Evolutionary conservation across 352 stramenopile species (phyloP).

Genomic region (Globisporangium uncinulatum): DNA sequence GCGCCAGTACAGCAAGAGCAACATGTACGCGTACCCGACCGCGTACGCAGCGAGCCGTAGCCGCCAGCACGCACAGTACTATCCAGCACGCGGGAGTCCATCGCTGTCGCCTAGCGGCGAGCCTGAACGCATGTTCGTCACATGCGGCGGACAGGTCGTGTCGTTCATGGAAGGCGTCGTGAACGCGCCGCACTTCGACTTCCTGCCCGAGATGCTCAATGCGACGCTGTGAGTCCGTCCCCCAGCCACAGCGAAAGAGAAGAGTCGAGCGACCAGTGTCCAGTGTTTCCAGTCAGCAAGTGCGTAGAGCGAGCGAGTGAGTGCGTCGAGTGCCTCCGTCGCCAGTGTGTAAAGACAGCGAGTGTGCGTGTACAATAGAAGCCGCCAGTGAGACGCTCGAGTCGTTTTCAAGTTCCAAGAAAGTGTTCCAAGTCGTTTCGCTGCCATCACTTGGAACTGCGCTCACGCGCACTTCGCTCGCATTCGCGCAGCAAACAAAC

Average conservation of each 20-base stretch:
- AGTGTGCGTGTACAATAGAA: slow-evolving; percentile 2
- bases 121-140: slow-evolving; percentile 76
- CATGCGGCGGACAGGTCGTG: slow-evolving; percentile 68
- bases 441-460: no score
- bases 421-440: no score
- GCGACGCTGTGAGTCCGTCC: slow-evolving; percentile 8
- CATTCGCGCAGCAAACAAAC: no score
- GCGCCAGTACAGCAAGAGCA: slow-evolving; percentile 23
- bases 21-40: slow-evolving; percentile 20
- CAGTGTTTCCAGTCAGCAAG: no score
- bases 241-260: neutral
- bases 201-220: slow-evolving; percentile 28
- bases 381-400: no score
- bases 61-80: slow-evolving; percentile 9
- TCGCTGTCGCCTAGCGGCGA: slow-evolving; percentile 17
- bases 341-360: slow-evolving; percentile 2
- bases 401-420: no score
- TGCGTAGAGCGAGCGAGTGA: no score
- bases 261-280: neutral
- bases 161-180: slow-evolving; percentile 82
- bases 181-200: slow-evolving; percentile 61
- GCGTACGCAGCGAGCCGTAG: slow-evolving; percentile 9
- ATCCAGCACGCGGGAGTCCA: slow-evolving; percentile 14
- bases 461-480: no score
- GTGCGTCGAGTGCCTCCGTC: neutral